Conservation (phyloP, 495 filamentous ascomycete genomes). For the Aspergillus kassunensis region DNA sequence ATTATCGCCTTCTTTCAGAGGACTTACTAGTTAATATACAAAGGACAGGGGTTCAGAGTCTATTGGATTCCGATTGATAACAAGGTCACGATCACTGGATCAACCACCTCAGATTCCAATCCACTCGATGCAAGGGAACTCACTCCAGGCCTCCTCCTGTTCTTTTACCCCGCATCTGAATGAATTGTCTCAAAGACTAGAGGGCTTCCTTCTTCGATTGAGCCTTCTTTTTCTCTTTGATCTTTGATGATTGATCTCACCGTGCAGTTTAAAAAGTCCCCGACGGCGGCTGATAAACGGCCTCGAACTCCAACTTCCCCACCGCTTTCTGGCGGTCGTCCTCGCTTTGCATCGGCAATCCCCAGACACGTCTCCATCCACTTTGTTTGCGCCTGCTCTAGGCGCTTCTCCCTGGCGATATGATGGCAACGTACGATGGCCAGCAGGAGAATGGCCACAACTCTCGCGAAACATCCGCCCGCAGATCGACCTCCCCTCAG, state of each 20-base stretch:
- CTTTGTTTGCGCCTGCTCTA: constrained; percentile 20
- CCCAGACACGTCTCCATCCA: constrained; percentile 22
- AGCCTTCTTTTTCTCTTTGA: background rate
- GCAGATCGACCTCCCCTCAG: constrained; percentile 31
- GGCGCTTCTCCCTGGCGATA: constrained; percentile 11
- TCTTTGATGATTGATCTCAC: too few species aligned
- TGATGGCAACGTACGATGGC: constrained; percentile 18
- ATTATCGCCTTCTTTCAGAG: background rate
- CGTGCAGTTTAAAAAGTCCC: constrained; percentile 9
- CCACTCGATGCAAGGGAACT: constrained; percentile 13
- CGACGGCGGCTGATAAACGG: constrained; percentile 24
- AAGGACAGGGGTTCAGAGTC: constrained; percentile 1
- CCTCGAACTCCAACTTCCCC: too few species aligned
- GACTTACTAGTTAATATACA: background rate
- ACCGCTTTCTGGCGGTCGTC: constrained; percentile 39
- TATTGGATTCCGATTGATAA: constrained; percentile 21
- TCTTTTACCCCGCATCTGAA: constrained; percentile 16
- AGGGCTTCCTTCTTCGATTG: background rate
- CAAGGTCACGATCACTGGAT: constrained; percentile 5
- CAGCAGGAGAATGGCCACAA: constrained; percentile 18
- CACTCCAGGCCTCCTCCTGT: constrained; percentile 1
- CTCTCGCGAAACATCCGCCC: constrained; percentile 13
- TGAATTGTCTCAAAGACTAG: too few species aligned
- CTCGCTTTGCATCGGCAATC: constrained; percentile 47
- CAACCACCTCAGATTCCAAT: background rate